These are phyloP conservation scores for Coprinellus micaceus DNA, from an alignment of 768 basidiomycete genomes.

Conservation along the genomic window DNA sequence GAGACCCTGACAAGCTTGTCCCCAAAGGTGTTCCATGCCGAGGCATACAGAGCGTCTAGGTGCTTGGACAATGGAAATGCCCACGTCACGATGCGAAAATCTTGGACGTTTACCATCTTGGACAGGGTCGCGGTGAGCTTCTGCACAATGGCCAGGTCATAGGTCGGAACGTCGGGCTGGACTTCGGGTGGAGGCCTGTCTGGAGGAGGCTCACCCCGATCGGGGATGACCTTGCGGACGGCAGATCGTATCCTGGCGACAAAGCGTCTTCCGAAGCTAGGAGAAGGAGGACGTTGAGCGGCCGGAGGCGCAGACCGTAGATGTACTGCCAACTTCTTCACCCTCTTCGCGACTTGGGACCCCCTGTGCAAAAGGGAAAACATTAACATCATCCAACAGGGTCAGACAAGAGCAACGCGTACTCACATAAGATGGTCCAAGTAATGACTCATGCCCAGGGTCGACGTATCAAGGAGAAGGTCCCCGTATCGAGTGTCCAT, in stretches of 20 bases:
- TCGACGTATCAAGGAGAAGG: not conserved
- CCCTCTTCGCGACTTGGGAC: not conserved
- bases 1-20: constrained; percentile 29
- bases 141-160: constrained; percentile 25
- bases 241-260: constrained; percentile 9
- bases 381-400: not conserved
- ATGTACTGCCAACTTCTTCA: not conserved
- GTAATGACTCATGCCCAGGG: not conserved
- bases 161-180: constrained; percentile 13
- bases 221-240: constrained; percentile 12
- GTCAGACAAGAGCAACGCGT: not conserved
- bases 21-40: constrained; percentile 41
- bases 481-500: constrained; percentile 10
- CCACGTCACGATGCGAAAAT: constrained; percentile 40
- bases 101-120: constrained; percentile 10
- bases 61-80: no score
- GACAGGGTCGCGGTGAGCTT: no score
- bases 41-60: constrained; percentile 28
- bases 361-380: not conserved
- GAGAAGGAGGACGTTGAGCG: not conserved
- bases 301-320: not conserved
- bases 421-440: constrained; percentile 3
- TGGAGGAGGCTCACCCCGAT: no score
- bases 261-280: not conserved
- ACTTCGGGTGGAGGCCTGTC: no score